Evolutionary conservation across 2,329 filamentous ascomycete species (phyloP), one percentile per base, ranked within the genome.

Genomic region (Sporothrix euskadiensis): DNA sequence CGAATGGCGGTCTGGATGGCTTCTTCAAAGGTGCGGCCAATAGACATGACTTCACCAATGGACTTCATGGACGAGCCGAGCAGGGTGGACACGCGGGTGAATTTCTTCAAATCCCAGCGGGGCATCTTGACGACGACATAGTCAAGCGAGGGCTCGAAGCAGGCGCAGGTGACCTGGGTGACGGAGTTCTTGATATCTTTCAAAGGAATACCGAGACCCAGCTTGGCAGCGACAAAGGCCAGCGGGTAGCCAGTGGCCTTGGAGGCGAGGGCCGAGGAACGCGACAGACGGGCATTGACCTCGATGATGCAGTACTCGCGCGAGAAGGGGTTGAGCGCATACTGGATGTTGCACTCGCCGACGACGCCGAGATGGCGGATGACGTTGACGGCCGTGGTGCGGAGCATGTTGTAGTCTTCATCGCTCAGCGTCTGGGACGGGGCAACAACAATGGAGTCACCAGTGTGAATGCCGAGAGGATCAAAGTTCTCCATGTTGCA

Each of bases 401-500:
- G 92, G 44, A 99, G 89, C 96, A 98, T 98, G 84, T 98, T 97
- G 86, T 98, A 99, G 83, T 99, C 96, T 81, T 98, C 94, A 75
- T 99, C 95, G 2, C 94, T 97, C 26, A 99, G 86, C 0, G 96
- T 99, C 83, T 98, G 96, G 3, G 95, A 98, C 56, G 96, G 96
- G 9, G 96, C 96, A 65, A 99, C 96, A 71, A 99, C 96, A 77
- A 99, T 98, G 14, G 95, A 98, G 81, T 99, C 96, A 82, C 96
- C 96, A 2, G 96, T 99, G 80, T 98, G 96, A 76, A 98, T 98
- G 79, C 96, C 96, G 1, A 99, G 90, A 72, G 96, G 96, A 82
- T 99, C 96, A 80, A 99, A 99, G 85, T 99, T 99, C 85, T 99
- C 96, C 96, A 99, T 98, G 86, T 99, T 99, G 83, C 96, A 99